A percentile compares a stretch with the other conserved stretches of the same genome.
Evolutionary conservation across 2,329 filamentous ascomycete genomes (phyloP).

Genomic region (Zelopaecilomyces penicillatus): DNA sequence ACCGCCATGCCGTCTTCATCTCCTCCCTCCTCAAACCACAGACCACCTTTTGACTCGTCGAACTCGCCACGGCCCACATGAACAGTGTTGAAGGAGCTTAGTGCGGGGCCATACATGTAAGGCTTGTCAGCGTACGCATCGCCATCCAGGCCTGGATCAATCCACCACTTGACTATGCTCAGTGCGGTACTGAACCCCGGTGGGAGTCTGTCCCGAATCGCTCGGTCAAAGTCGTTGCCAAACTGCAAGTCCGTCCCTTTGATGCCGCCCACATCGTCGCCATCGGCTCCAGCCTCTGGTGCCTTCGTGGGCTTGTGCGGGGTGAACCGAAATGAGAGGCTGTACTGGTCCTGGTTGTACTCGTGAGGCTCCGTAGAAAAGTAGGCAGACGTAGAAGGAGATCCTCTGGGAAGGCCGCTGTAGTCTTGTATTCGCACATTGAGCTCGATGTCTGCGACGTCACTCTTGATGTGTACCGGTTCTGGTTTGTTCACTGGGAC

Average conservation of each 20-base stretch:
- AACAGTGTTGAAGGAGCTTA: slow-evolving; percentile 73
- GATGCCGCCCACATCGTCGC: slow-evolving; percentile 38
- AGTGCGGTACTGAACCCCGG: slow-evolving; percentile 81
- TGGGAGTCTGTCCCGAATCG: slow-evolving; percentile 77
- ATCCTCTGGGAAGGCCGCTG: slow-evolving; percentile 60
- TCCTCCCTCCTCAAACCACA: slow-evolving; percentile 59
- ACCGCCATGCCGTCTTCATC: slow-evolving; percentile 44
- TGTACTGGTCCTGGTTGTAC: slow-evolving; percentile 68
- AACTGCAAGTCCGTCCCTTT: slow-evolving; percentile 71
- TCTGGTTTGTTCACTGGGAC: slow-evolving; percentile 67
- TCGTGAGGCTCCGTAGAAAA: slow-evolving; percentile 64
- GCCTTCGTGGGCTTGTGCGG: slow-evolving; percentile 44
- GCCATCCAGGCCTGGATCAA: slow-evolving; percentile 84
- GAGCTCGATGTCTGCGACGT: slow-evolving; percentile 57
- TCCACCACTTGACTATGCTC: slow-evolving; percentile 78
- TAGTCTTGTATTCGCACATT: slow-evolving; percentile 65
- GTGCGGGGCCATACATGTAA: slow-evolving; percentile 73
- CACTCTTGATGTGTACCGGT: slow-evolving; percentile 53
- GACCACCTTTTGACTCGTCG: slow-evolving; percentile 39
- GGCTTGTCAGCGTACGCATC: slow-evolving; percentile 83
- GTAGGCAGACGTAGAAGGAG: slow-evolving; percentile 65
- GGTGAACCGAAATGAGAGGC: slow-evolving; percentile 69
- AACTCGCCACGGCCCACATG: slow-evolving; percentile 50
- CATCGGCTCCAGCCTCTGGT: slow-evolving; percentile 8
- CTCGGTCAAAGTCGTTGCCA: slow-evolving; percentile 90